These are phyloP conservation scores for Boletus coccyginus DNA, from an alignment of 768 basidiomycete species.

Conservation along the genomic window DNA sequence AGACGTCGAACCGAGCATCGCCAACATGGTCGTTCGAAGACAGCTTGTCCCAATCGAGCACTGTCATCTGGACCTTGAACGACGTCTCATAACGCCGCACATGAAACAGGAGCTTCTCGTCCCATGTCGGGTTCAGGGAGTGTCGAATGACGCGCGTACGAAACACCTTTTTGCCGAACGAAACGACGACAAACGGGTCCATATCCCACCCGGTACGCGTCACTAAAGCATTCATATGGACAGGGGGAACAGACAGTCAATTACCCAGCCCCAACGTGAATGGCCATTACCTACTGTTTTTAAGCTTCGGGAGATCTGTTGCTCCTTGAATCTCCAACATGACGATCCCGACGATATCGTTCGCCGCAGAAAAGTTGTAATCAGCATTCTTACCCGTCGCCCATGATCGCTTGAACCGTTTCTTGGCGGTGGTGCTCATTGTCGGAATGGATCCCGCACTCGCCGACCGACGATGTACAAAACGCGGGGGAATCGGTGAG, in stretches of 20 bases:
- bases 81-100: conserved; percentile 82
- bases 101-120: conserved; percentile 94
- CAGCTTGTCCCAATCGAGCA: conserved; percentile 97
- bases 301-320: conserved; percentile 77
- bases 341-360: conserved; percentile 92
- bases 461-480: conserved; percentile 30
- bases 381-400: conserved; percentile 35
- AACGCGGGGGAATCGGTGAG: conserved; percentile 19
- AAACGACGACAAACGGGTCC: conserved; percentile 96
- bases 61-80: conserved; percentile 75
- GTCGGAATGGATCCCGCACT: conserved; percentile 31
- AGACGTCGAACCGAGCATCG: conserved; percentile 67
- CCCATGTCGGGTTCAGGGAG: conserved; percentile 84
- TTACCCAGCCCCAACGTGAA: neutral
- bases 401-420: conserved; percentile 42
- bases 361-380: conserved; percentile 62
- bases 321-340: conserved; percentile 90
- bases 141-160: conserved; percentile 87
- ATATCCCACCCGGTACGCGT: conserved; percentile 90
- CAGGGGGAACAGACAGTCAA: neutral
- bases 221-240: conserved; percentile 43
- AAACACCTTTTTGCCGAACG: conserved; percentile 97
- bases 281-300: conserved; percentile 65
- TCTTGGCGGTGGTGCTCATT: conserved; percentile 24
- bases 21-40: conserved; percentile 88